Base-by-base conservation (phyloP, 2,329 filamentous ascomycete genomes). In the Trichoderma endophyticum region DNA sequence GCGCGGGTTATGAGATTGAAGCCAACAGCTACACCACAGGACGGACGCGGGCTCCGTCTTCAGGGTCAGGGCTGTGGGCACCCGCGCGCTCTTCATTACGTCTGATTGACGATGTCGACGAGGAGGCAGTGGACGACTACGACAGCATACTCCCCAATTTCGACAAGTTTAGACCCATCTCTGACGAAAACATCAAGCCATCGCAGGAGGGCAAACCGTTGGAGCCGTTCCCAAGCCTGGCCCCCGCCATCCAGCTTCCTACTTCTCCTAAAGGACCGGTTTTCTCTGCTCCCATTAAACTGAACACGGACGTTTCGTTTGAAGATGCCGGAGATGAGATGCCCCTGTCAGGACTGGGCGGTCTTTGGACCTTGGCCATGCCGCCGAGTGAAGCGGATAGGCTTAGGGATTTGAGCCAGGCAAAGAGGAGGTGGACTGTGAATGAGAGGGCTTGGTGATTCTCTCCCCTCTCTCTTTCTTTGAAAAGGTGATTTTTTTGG, bases 381-480 rank as follows among this genome's bases (percentile, higher is more conserved):
- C 82, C 85, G 24, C 80, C 83, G 15, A 83, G 81, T 8, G 82
- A 85, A 56, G 84, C 83, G 0, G 86, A 88, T 68, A 80, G 80
- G 34, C 79, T 82, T 34, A 81, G 84, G 7, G 87, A 88, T 71
- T 71, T 83, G 71, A 83, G 81, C 39, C 80, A 82, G 24, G 80
- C 82, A 1, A 89, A 89, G 79, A 79, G 87, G 66, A 82, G 87
- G 28, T 89, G 87, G 87, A 88, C 87, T 26, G 83, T 88, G 5
- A 88, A 83, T 60, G 87, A 89, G 75, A 82, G 80, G 70, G 77
- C 75, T 62, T 78, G 72, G 73, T n/a, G 4, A 60, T 18, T 21
- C 26, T 8, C 18, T 30, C 26, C 6, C 3, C 11, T 21, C 28
- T 30, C 4, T 21, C n/a, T 34, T 9, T 4, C 12, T 28, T 48